Evolutionary conservation across 1,284 basidiomycete species (phyloP).

Genomic region (Ustilago tritici): DNA sequence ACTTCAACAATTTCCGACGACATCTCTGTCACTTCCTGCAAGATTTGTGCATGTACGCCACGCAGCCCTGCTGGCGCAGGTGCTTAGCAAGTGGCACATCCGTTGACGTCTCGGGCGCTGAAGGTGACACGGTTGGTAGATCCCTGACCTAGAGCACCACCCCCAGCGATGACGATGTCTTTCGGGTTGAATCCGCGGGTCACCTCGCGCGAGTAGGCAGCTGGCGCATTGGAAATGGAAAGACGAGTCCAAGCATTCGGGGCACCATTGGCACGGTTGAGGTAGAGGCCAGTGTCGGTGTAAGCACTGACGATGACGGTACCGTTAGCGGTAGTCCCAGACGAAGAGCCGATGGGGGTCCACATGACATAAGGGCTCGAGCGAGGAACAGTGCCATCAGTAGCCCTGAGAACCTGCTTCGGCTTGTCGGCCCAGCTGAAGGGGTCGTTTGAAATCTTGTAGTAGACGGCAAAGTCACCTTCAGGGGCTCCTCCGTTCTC

Average conservation of each 20-base stretch:
- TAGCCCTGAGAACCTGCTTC: slow-evolving; percentile 41
- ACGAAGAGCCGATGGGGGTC: slow-evolving; percentile 62
- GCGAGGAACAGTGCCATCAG: slow-evolving; percentile 61
- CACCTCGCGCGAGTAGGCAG: slow-evolving; percentile 36
- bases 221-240: slow-evolving; percentile 19
- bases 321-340: slow-evolving; percentile 53
- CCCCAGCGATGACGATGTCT: slow-evolving; percentile 36
- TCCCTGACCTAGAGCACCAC: slow-evolving; percentile 19
- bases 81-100: slow-evolving; percentile 22
- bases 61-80: not conserved
- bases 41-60: no score
- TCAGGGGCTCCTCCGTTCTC: slow-evolving; percentile 66
- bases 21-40: no score
- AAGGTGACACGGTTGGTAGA: slow-evolving; percentile 36
- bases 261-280: slow-evolving; percentile 31
- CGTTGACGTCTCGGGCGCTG: slow-evolving; percentile 37
- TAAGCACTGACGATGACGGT: slow-evolving; percentile 68
- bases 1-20: no score
- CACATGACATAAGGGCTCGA: slow-evolving; percentile 67
- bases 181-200: slow-evolving; percentile 39
- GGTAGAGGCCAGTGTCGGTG: slow-evolving; percentile 27
- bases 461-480: slow-evolving; percentile 33
- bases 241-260: slow-evolving; percentile 31
- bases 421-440: slow-evolving; percentile 34
- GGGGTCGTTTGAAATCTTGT: slow-evolving; percentile 42